A percentile compares a stretch with the other conserved stretches of the same genome.
Conservation (phyloP, 1,139 yeast genomes). For the Yamadazyma sp. region DNA sequence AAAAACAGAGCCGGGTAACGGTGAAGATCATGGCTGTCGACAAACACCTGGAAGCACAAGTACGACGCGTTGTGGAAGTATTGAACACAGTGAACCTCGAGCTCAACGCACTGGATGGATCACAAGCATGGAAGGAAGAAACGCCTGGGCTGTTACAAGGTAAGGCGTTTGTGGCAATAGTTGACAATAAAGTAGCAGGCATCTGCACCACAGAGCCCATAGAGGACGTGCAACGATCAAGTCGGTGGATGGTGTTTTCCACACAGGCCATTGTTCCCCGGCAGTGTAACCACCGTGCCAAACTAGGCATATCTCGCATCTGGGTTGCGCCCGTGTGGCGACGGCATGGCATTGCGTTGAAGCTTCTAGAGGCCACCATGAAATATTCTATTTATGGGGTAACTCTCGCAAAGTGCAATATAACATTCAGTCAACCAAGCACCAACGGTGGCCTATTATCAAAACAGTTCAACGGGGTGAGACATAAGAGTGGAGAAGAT, state of each 20-base stretch:
- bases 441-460: conserved; percentile 61
- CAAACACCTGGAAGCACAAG: conserved; percentile 19
- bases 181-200: conserved; percentile 48
- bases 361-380: conserved; percentile 42
- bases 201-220: conserved; percentile 48
- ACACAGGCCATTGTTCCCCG: conserved; percentile 36
- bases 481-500: conserved; percentile 44
- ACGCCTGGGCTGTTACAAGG: conserved; percentile 26
- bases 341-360: conserved; percentile 47
- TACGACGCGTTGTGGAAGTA: conserved; percentile 25
- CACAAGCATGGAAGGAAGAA: conserved; percentile 43
- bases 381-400: conserved; percentile 54
- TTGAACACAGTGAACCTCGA: conserved; percentile 57
- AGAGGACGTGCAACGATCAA: conserved; percentile 17
- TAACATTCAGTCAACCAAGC: conserved; percentile 77
- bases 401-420: conserved; percentile 33
- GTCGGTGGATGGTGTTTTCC: conserved; percentile 50
- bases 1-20: conserved; percentile 6
- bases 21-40: conserved; percentile 17
- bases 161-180: conserved; percentile 48
- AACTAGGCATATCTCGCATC: conserved; percentile 63
- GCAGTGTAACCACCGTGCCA: conserved; percentile 27
- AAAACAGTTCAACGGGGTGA: conserved; percentile 46
- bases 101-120: conserved; percentile 57
- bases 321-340: conserved; percentile 61